Conservation (phyloP, 441 rosid genomes). For the Iberis amara region DNA sequence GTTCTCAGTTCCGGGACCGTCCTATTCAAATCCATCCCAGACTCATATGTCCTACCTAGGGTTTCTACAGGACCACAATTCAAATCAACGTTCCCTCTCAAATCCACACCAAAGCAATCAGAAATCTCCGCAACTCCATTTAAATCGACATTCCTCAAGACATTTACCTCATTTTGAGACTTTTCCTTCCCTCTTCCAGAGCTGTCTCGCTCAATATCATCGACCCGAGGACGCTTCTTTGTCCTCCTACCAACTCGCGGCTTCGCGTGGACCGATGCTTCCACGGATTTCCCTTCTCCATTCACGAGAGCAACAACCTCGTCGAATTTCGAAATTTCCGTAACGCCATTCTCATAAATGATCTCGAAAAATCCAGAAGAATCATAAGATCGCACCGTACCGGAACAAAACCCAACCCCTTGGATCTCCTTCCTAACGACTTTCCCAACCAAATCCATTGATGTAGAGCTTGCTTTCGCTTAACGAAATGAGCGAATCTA, state of each 20-base stretch:
- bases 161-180: conserved; percentile 22
- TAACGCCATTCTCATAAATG: conserved; percentile 57
- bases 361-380: conserved; percentile 52
- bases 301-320: conserved; percentile 39
- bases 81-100: conserved; percentile 40
- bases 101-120: conserved; percentile 29
- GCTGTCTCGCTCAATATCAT: conserved; percentile 27
- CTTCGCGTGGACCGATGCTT: conserved; percentile 27
- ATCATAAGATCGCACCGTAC: conserved; percentile 56
- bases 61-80: conserved; percentile 36
- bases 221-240: conserved; percentile 57
- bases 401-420: conserved; percentile 43
- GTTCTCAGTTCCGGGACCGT: conserved; percentile 23
- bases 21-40: conserved; percentile 35
- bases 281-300: conserved; percentile 20
- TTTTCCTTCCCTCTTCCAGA: conserved; percentile 21
- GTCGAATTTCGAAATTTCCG: conserved; percentile 48
- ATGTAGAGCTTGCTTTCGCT: conserved; percentile 7
- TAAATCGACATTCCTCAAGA: conserved; percentile 37
- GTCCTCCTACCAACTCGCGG: conserved; percentile 46
- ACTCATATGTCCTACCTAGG: conserved; percentile 33
- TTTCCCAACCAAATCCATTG: conserved; percentile 66
- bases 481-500: conserved; percentile 27
- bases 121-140: conserved; percentile 32
- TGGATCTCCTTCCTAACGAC: conserved; percentile 47